Base-by-base conservation (phyloP, 805 yeast genomes). In the Candida coleopterorum region DNA sequence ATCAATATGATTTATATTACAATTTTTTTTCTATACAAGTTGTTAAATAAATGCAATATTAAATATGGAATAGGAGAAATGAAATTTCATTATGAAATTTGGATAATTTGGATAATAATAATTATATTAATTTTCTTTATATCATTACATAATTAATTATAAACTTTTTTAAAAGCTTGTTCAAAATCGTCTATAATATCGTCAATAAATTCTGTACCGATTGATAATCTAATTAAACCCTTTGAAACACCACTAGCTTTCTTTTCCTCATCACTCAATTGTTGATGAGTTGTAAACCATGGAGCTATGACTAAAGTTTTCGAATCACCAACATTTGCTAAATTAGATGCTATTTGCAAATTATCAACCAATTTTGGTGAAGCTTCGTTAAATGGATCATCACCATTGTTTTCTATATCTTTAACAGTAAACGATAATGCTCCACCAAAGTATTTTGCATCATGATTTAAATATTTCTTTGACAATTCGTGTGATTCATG, bases 311-410 rank as follows among this genome's bases (percentile, higher is more conserved):
- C 95, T 57, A 90, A 74, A 30, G 97, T 86, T 70, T 90, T 93
- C 34, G 90, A 81, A 56, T 90, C 98, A 57, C 98, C 98, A 41
- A 90, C 97, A 54, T 90, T 90, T 34, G 98, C 97, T 57, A 93
- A 77, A 68, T 88, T 85, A 22, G 95, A 82, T 39, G 95, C 94
- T 40, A 93, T 64, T 62, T 86, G 77, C 62, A 93, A 76, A 49
- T 65, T 68, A 62, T 89, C 96, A 42, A 86, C 96, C 42, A 88
- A 86, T 49, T 71, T 74, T 37, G 90, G 89, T 50, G 95, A 87
- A 27, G 89, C 77, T 46, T 79, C 83, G 50, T 77, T 58, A 68
- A 84, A 85, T 44, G 79, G 81, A 47, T 75, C 76, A 25, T 67
- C 75, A 7, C 68, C 62, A 27, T 62, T 56, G 20, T 56, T 52